phyloP scores from a whole-genome alignment of 495 filamentous ascomycete species.

The Penicillium fimorum region DNA sequence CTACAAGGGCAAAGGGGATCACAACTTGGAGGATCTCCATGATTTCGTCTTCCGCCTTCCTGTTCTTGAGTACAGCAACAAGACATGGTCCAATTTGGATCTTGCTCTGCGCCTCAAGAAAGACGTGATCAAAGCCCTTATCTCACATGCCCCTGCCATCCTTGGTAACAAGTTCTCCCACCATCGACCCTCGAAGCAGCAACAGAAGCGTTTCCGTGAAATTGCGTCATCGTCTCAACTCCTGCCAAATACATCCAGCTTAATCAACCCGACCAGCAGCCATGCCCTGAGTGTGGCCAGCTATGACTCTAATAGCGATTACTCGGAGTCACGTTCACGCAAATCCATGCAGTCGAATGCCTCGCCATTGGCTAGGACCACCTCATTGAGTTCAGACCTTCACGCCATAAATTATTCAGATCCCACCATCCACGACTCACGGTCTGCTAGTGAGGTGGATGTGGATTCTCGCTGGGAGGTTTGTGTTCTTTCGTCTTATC shows the following conservation, averaged over 20 bases:
- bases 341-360: constrained; percentile 38
- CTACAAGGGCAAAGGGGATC: constrained; percentile 94
- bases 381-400: constrained; percentile 40
- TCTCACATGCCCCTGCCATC: constrained; percentile 93
- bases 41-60: constrained; percentile 96
- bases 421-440: constrained; percentile 29
- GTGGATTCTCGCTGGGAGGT: constrained; percentile 47
- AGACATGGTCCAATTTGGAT: constrained; percentile 98
- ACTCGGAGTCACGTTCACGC: constrained; percentile 38
- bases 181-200: constrained; percentile 73
- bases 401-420: constrained; percentile 26
- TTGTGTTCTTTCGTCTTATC: constrained; percentile 8
- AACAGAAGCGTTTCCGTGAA: constrained; percentile 77
- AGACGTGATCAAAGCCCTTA: constrained; percentile 88
- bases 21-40: constrained; percentile 94
- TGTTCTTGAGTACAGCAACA: constrained; percentile 92
- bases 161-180: constrained; percentile 95
- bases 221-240: constrained; percentile 58
- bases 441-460: constrained; percentile 41
- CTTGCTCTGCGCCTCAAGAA: constrained; percentile 88
- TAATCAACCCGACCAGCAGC: constrained; percentile 28
- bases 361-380: constrained; percentile 40
- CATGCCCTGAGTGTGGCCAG: constrained; percentile 32
- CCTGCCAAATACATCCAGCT: constrained; percentile 52
- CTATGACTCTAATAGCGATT: constrained; percentile 43